Percentiles rank a stretch among this genome's conserved stretches.
Evolutionary conservation across 2,329 filamentous ascomycete genomes (phyloP).

Genomic region (Xylaria polymorpha): DNA sequence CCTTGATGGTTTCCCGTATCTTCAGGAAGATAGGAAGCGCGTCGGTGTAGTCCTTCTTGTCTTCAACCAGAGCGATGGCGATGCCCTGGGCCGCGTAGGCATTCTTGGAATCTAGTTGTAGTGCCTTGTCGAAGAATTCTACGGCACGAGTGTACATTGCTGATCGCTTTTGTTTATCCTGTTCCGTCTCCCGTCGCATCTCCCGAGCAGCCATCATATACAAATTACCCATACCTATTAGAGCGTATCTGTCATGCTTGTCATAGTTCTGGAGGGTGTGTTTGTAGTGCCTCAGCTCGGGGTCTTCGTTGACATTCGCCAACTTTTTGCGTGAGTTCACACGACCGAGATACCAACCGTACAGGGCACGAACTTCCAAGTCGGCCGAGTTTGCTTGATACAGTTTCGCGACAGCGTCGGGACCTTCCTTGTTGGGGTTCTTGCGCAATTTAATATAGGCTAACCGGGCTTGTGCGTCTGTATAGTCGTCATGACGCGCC

Average conservation of each 20-base stretch:
- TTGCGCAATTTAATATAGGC: conserved; percentile 89
- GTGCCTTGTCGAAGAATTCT: conserved; percentile 97
- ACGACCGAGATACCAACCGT: conserved; percentile 95
- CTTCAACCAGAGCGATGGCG: conserved; percentile 92
- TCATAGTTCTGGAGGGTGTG: conserved; percentile 93
- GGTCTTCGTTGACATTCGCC: conserved; percentile 85
- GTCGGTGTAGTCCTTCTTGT: conserved; percentile 86
- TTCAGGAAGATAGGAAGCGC: conserved; percentile 91
- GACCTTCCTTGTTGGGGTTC: conserved; percentile 85
- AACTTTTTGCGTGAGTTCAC: conserved; percentile 81
- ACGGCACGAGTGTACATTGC: conserved; percentile 91
- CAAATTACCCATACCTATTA: conserved; percentile 97
- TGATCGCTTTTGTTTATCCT: conserved; percentile 89
- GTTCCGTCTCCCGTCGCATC: conserved; percentile 90
- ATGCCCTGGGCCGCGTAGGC: conserved; percentile 97
- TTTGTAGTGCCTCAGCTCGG: conserved; percentile 94
- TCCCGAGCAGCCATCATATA: conserved; percentile 88
- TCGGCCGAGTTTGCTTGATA: conserved; percentile 87
- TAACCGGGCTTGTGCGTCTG: conserved; percentile 87
- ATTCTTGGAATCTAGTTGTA: conserved; percentile 94
- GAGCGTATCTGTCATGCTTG: conserved; percentile 97
- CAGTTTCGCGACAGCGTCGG: conserved; percentile 84
- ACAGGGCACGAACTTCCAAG: conserved; percentile 90
- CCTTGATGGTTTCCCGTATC: conserved; percentile 88
- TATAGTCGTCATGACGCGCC: conserved; percentile 88